Evolutionary conservation across 495 filamentous ascomycete genomes (phyloP).

Genomic region (Aspergillus affinis): DNA sequence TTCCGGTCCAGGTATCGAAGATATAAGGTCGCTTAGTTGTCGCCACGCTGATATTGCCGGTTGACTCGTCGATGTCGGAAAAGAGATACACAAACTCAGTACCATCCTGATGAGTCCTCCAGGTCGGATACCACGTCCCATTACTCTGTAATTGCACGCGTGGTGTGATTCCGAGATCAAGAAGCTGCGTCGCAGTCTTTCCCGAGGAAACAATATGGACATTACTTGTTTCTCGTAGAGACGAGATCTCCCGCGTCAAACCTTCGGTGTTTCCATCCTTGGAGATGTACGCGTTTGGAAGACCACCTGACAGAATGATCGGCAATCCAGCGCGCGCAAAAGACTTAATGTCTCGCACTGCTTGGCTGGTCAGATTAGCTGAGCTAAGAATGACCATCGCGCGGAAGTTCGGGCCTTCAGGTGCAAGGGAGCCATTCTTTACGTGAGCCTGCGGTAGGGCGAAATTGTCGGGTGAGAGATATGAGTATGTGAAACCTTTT

Average conservation of each 20-base stretch:
- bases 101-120: slow-evolving; percentile 25
- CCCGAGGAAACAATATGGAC: slow-evolving; percentile 16
- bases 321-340: slow-evolving; percentile 44
- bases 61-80: slow-evolving; percentile 31
- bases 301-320: slow-evolving; percentile 37
- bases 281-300: slow-evolving; percentile 27
- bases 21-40: slow-evolving; percentile 32
- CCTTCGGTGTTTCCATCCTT: slow-evolving; percentile 15
- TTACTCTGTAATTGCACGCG: slow-evolving; percentile 25
- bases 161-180: slow-evolving; percentile 21
- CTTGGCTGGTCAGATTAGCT: slow-evolving; percentile 37
- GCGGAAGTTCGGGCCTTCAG: slow-evolving; percentile 41
- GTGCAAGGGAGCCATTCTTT: slow-evolving; percentile 33
- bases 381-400: slow-evolving; percentile 43
- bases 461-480: slow-evolving; percentile 50
- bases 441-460: slow-evolving; percentile 34
- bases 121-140: slow-evolving; percentile 35
- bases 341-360: slow-evolving; percentile 32
- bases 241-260: slow-evolving; percentile 2
- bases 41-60: slow-evolving; percentile 26
- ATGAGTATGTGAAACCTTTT: slow-evolving; percentile 51
- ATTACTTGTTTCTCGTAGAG: slow-evolving; percentile 19
- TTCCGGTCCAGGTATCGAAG: slow-evolving; percentile 44
- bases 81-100: slow-evolving; percentile 41
- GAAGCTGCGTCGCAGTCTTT: slow-evolving; percentile 25